Conservation (phyloP, 805 yeast genomes). For the Nakazawaea ambrosiae region DNA sequence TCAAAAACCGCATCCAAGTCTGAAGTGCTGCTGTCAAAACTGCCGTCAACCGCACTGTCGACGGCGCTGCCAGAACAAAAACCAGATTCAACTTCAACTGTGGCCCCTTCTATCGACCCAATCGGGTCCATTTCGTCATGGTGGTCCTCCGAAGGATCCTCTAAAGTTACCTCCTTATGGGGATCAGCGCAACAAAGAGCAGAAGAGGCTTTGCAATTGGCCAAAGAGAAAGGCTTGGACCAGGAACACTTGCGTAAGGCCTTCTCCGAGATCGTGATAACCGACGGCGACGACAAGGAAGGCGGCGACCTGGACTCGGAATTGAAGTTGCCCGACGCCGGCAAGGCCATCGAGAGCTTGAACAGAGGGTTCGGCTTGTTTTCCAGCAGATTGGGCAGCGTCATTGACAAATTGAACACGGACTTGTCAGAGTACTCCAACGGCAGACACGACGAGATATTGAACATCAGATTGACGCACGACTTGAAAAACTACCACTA, state of each 20-base stretch:
- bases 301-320: slow-evolving; percentile 20
- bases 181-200: slow-evolving; percentile 50
- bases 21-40: slow-evolving; percentile 2
- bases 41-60: not conserved
- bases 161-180: slow-evolving; percentile 61
- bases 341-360: slow-evolving; percentile 29
- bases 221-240: slow-evolving; percentile 30
- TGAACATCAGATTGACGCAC: slow-evolving; percentile 59
- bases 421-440: slow-evolving; percentile 17
- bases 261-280: slow-evolving; percentile 32
- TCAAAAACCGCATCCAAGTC: not conserved
- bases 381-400: slow-evolving; percentile 26
- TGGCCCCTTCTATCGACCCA: slow-evolving; percentile 44
- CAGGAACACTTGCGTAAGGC: slow-evolving; percentile 27
- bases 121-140: slow-evolving; percentile 60
- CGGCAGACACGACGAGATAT: slow-evolving; percentile 39
- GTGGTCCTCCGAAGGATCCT: slow-evolving; percentile 70
- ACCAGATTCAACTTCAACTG: slow-evolving; percentile 1
- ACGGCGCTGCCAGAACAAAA: not conserved
- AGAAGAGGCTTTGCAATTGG: slow-evolving; percentile 44
- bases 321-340: slow-evolving; percentile 23
- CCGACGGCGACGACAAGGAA: slow-evolving; percentile 28
- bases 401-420: slow-evolving; percentile 30
- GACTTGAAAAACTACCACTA: slow-evolving; percentile 51
- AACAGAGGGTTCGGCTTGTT: slow-evolving; percentile 24